phyloP scores from a whole-genome alignment of 192 early-diverging fungal species.

The Chytriomyces sp. region DNA sequence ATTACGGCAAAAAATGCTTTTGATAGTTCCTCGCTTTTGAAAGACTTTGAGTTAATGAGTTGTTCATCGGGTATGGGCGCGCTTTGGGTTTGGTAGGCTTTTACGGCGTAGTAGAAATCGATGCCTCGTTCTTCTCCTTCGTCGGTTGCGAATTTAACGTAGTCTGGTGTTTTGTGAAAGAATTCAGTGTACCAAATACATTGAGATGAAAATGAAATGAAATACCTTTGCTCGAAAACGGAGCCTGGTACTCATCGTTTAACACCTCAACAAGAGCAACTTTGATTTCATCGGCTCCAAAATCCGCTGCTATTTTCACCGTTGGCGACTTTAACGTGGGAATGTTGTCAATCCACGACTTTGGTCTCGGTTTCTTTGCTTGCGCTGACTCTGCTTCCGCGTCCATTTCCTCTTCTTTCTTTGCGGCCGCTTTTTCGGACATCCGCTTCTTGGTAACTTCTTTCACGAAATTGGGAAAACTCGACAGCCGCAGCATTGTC shows the following conservation, averaged over 20 bases:
- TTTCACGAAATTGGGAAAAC: constrained; percentile 42
- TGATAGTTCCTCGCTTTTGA: constrained; percentile 4
- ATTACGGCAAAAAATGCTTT: constrained; percentile 22
- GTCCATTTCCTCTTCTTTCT: background rate
- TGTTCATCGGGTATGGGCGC: constrained; percentile 16
- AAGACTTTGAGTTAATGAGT: constrained; percentile 17
- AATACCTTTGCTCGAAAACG: constrained; percentile 19
- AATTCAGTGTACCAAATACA: background rate
- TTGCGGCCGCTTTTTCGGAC: background rate
- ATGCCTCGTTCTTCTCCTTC: background rate
- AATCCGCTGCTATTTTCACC: background rate
- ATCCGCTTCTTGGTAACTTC: too few species aligned
- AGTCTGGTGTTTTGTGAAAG: background rate
- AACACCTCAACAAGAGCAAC: constrained; percentile 16
- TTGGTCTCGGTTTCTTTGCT: background rate
- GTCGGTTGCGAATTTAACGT: background rate
- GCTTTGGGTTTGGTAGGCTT: constrained; percentile 3
- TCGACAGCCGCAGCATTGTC: constrained; percentile 31
- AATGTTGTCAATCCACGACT: constrained; percentile 4
- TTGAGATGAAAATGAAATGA: background rate
- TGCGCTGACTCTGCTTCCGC: background rate
- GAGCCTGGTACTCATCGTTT: constrained; percentile 14
- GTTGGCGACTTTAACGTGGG: background rate
- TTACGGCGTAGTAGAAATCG: constrained; percentile 15
- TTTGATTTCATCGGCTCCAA: constrained; percentile 2